A percentile compares a stretch with the other conserved stretches of the same genome.
Evolutionary conservation across 2,329 filamentous ascomycete species (phyloP).

Genomic region (Colletotrichum sp.): DNA sequence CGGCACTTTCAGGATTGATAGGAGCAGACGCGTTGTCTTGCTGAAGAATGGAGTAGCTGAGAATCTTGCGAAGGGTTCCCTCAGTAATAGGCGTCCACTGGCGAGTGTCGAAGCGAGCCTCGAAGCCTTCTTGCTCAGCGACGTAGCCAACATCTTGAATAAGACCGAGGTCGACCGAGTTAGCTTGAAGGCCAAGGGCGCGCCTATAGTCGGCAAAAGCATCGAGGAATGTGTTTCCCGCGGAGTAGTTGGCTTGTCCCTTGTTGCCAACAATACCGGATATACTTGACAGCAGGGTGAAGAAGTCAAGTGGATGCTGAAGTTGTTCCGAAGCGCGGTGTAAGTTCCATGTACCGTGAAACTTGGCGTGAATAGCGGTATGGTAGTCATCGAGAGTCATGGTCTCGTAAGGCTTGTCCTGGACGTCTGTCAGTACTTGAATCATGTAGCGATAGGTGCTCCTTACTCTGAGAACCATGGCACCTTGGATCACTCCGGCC

Average conservation of each 20-base stretch:
- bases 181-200: not conserved
- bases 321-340: conserved; percentile 31
- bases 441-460: not conserved
- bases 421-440: not conserved
- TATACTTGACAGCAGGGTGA: conserved; percentile 36
- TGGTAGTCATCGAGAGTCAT: conserved; percentile 37
- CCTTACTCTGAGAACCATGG: conserved; percentile 31
- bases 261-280: conserved; percentile 31
- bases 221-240: conserved; percentile 37
- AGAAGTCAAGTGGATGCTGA: conserved; percentile 35
- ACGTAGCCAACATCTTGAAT: not conserved
- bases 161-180: not conserved
- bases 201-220: conserved; percentile 27
- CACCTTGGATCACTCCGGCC: conserved; percentile 31
- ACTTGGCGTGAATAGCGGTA: conserved; percentile 33
- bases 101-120: not conserved
- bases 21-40: conserved; percentile 12
- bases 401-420: conserved; percentile 26
- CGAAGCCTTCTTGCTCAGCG: not conserved
- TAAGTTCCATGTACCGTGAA: conserved; percentile 42
- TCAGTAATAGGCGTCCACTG: conserved; percentile 28
- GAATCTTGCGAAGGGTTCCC: conserved; percentile 28
- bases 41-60: conserved; percentile 32
- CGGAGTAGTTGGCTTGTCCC: conserved; percentile 39
- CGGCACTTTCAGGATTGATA: conserved; percentile 7